These are phyloP conservation scores for Backusella tuberculispora DNA, from an alignment of 192 early-diverging fungal species.

Conservation along the genomic window DNA sequence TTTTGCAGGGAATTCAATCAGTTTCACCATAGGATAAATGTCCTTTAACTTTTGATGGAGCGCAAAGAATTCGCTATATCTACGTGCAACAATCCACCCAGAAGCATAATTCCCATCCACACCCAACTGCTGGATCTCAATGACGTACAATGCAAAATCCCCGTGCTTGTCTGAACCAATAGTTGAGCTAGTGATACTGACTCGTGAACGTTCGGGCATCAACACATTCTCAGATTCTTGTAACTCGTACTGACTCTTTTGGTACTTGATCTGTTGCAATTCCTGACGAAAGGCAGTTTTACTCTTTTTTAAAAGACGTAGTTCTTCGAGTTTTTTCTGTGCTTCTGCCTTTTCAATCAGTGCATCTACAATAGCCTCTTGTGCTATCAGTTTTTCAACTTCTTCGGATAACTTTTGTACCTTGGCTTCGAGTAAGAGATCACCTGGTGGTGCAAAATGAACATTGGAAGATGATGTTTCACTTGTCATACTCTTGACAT, in stretches of 20 bases:
- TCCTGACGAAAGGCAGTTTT: conserved; percentile 60
- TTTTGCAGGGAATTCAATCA: conserved; percentile 76
- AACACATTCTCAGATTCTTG: conserved; percentile 65
- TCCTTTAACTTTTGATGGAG: conserved; percentile 74
- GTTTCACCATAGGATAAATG: conserved; percentile 59
- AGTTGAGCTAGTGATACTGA: conserved; percentile 54
- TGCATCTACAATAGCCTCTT: conserved; percentile 69
- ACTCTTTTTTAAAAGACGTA: conserved; percentile 66
- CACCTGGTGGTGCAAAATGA: conserved; percentile 67
- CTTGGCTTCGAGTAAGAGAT: conserved; percentile 63
- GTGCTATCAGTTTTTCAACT: conserved; percentile 59
- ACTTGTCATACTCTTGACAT: background rate
- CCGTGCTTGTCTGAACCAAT: conserved; percentile 54
- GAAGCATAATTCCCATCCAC: conserved; percentile 55
- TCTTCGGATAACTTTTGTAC: conserved; percentile 54
- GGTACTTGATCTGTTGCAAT: conserved; percentile 59
- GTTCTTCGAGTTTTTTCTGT: conserved; percentile 51
- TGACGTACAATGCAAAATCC: conserved; percentile 65
- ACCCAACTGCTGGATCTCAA: conserved; percentile 70
- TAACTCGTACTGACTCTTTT: conserved; percentile 63
- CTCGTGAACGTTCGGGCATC: conserved; percentile 51
- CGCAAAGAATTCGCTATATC: conserved; percentile 86
- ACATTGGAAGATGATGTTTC: conserved; percentile 47
- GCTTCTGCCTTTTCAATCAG: conserved; percentile 64
- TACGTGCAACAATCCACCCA: conserved; percentile 76